A percentile compares a stretch with the other conserved stretches of the same genome.
phyloP scores from a whole-genome alignment of 192 early-diverging fungal species.

The Coemansia sp. region DNA sequence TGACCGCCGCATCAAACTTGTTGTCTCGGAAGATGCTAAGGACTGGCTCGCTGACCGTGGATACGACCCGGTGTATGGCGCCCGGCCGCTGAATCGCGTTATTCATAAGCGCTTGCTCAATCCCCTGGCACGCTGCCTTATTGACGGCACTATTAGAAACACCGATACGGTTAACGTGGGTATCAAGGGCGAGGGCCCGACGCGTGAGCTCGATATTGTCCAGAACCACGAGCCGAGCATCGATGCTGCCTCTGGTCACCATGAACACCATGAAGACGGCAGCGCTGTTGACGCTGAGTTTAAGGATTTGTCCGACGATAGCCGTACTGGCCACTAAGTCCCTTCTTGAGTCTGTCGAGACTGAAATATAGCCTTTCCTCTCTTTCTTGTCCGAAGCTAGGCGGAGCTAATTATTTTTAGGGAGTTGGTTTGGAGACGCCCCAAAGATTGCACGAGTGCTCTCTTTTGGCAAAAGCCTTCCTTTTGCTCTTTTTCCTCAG shows the following conservation, averaged over 20 bases:
- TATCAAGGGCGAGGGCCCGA: slow-evolving; percentile 26
- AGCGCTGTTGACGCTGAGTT: slow-evolving; percentile 29
- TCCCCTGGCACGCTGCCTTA: slow-evolving; percentile 57
- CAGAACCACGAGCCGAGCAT: slow-evolving; percentile 29
- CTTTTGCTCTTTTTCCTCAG: too few species aligned
- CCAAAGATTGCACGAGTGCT: too few species aligned
- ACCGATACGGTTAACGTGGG: slow-evolving; percentile 55
- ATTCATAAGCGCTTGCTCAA: slow-evolving; percentile 62
- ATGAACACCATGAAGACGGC: slow-evolving; percentile 10
- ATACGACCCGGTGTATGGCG: slow-evolving; percentile 69
- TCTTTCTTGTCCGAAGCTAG: too few species aligned
- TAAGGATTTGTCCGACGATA: slow-evolving; percentile 17
- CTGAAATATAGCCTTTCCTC: too few species aligned
- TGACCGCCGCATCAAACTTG: slow-evolving; percentile 58
- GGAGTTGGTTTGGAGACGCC: too few species aligned
- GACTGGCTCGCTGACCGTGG: slow-evolving; percentile 64
- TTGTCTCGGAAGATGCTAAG: slow-evolving; percentile 57
- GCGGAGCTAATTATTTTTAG: too few species aligned
- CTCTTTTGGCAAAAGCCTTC: neutral
- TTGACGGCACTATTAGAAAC: slow-evolving; percentile 62
- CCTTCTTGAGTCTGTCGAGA: too few species aligned
- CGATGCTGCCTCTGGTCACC: neutral
- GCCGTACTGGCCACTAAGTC: neutral
- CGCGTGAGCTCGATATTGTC: slow-evolving; percentile 24
- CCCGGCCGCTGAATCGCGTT: slow-evolving; percentile 66